These are phyloP conservation scores for Exophiala alcalophila DNA, from an alignment of 2,329 filamentous ascomycete genomes.

Conservation along the genomic window DNA sequence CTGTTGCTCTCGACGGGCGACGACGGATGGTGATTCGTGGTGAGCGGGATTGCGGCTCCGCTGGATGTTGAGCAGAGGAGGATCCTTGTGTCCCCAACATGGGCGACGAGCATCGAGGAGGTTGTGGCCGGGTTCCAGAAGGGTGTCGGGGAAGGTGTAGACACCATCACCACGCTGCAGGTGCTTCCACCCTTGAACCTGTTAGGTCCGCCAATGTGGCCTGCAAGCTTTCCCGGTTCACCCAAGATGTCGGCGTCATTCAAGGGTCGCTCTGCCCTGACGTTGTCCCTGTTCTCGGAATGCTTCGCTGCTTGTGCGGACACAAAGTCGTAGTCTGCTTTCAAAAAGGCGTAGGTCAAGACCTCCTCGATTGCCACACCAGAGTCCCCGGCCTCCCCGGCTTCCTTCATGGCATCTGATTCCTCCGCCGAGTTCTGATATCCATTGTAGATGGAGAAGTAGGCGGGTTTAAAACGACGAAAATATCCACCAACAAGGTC, in stretches of 20 bases:
- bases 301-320: constrained; percentile 80
- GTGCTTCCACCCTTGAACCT: constrained; percentile 94
- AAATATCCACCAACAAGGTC: constrained; percentile 91
- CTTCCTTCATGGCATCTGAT: constrained; percentile 28
- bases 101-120: constrained; percentile 78
- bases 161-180: constrained; percentile 83
- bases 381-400: constrained; percentile 34
- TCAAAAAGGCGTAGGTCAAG: constrained; percentile 87
- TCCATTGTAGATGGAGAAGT: constrained; percentile 58
- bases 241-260: constrained; percentile 84
- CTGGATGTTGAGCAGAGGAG: constrained; percentile 83
- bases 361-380: constrained; percentile 52
- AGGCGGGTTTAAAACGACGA: constrained; percentile 77
- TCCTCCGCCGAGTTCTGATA: constrained; percentile 36
- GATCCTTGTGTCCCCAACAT: constrained; percentile 90
- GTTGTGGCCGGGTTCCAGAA: constrained; percentile 93
- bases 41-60: constrained; percentile 75
- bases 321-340: constrained; percentile 92
- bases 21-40: constrained; percentile 89
- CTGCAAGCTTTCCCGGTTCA: constrained; percentile 49
- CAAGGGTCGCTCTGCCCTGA: constrained; percentile 70
- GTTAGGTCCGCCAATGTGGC: constrained; percentile 61
- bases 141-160: constrained; percentile 83
- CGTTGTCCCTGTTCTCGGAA: constrained; percentile 60
- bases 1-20: constrained; percentile 78